These are phyloP conservation scores for Eucalyptus dawsonii DNA, from an alignment of 345 rosid genomes.

Conservation along the genomic window DNA sequence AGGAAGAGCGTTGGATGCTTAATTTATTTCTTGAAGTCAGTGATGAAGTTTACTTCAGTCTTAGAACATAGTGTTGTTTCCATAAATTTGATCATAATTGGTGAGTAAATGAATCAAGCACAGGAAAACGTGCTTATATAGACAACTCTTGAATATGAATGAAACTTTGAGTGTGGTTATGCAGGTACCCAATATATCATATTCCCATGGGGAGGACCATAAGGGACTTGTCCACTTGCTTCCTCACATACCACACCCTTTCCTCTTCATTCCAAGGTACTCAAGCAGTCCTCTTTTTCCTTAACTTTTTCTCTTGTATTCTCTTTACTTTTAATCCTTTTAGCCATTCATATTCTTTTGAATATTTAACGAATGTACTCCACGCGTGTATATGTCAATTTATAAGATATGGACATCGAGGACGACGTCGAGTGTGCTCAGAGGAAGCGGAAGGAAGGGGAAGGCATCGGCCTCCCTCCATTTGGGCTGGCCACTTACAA, in stretches of 20 bases:
- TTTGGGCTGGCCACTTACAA: conserved; percentile 47
- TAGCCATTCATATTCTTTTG: not conserved
- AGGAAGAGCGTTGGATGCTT: not conserved
- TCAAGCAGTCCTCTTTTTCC: not conserved
- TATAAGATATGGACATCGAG: conserved; percentile 23
- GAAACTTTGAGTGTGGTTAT: not conserved
- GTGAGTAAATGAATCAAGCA: not conserved
- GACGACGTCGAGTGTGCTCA: conserved; percentile 8
- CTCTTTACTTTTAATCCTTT: not conserved
- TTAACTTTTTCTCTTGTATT: not conserved
- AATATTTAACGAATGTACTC: not conserved
- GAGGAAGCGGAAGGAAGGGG: conserved; percentile 25
- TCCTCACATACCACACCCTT: conserved; percentile 43
- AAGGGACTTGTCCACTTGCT: conserved; percentile 44
- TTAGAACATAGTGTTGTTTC: not conserved
- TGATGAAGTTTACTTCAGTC: not conserved
- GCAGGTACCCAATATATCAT: conserved; percentile 47
- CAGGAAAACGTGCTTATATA: not conserved
- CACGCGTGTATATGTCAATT: not conserved
- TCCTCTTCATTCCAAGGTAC: conserved; percentile 45
- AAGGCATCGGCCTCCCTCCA: conserved; percentile 19
- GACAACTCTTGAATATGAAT: not conserved
- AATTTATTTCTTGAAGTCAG: not conserved
- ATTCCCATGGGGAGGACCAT: conserved; percentile 51
- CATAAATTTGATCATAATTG: not conserved